Evolutionary conservation across 176 grass and related monocot genomes (phyloP), one percentile per base, ranked within the genome.

Genomic region (Cymbopogon citratus): DNA sequence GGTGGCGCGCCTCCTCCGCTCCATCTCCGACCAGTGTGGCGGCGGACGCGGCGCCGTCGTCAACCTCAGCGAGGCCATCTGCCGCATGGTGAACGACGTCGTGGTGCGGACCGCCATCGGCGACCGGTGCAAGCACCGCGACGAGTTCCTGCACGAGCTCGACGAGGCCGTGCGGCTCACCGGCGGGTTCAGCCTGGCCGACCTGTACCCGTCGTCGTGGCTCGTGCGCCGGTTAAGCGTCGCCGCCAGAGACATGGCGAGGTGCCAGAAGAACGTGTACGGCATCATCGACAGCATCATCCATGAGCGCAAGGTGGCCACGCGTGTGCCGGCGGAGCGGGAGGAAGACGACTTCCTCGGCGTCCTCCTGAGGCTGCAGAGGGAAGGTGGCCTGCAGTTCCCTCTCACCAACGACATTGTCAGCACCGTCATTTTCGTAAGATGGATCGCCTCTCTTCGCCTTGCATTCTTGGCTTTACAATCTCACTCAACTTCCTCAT

Each of bases 61-160:
- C 29, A 79, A 86, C 54, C 39, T 90, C 21, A 41, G 79, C 62
- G 69, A 87, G 57, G 74, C 4, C 23, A 15, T 83, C 5, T 74
- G 41, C 39, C 39, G 46, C 12, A 35, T 87, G 84, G 44, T 26
- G 5, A 90, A 79, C 24, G 65, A 87, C 45, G 27, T 59, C 38
- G 69, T 51, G 0, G 73, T 79, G 39, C 80, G 84, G 14, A 66
- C 84, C 2, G 33, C 81, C 69, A 61, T 90, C 27, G 88, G 88
- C 35, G 69, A 35, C 18, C 76, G 76, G 79, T 78, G 77, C 72
- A 13, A n/a, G 23, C 34, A 79, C 40, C 79, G 76, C 13, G 71
- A 90, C 44, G 65, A 81, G 15, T 86, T 83, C 68, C 1, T 90
- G 56, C 64, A 9, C n/a, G 78, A 52, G 26, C 45, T 90, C 10